phyloP scores from a whole-genome alignment of 306 rosid genomes.

The Rosa chinensis region DNA sequence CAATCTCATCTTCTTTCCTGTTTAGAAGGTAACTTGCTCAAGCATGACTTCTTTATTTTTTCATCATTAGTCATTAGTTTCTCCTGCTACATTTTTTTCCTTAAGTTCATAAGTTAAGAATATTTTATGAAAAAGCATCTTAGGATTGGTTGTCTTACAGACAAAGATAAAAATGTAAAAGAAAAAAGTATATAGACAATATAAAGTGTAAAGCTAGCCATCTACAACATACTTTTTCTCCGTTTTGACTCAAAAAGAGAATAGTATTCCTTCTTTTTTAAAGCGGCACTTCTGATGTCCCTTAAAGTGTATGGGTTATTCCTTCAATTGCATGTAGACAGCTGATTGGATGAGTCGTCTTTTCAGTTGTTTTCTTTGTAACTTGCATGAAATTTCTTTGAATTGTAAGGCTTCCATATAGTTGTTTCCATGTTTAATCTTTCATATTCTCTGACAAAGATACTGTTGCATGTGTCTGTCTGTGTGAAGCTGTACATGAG shows the following conservation, averaged over 20 bases:
- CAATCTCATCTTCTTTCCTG: slow-evolving; percentile 83
- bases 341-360: background rate
- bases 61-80: background rate
- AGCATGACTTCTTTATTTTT: background rate
- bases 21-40: slow-evolving; percentile 56
- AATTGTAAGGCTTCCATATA: background rate
- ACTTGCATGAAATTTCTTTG: background rate
- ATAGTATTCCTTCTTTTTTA: background rate
- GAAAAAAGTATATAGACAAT: background rate
- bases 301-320: background rate
- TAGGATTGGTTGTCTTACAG: background rate
- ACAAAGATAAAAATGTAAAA: background rate
- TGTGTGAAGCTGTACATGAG: slow-evolving; percentile 53
- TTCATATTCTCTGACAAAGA: background rate
- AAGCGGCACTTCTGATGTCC: background rate
- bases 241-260: background rate
- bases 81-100: background rate
- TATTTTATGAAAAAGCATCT: background rate
- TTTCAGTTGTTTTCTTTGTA: background rate
- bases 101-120: background rate
- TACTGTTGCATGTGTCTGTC: slow-evolving; percentile 8
- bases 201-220: background rate
- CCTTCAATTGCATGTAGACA: background rate
- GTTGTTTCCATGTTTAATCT: background rate
- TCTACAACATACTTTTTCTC: background rate